Conservation (phyloP, 2,329 filamentous ascomycete species). For the Aspergillus sp. region DNA sequence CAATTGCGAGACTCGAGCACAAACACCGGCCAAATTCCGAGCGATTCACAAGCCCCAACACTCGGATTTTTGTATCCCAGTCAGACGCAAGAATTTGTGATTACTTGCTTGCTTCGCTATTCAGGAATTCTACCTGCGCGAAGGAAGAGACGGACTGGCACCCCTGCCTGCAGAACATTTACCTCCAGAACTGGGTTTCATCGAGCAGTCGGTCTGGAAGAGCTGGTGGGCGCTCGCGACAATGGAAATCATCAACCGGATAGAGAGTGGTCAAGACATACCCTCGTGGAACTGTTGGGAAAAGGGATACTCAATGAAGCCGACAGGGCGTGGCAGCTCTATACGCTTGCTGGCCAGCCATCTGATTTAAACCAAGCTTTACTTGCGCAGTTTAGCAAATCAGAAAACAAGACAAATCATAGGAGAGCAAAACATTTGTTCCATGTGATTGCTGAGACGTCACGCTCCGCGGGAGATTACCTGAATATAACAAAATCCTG, state of each 20-base stretch:
- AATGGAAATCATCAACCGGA: not conserved
- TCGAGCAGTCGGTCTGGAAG: constrained; percentile 4
- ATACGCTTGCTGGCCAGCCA: constrained; percentile 31
- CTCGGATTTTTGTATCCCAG: constrained; percentile 45
- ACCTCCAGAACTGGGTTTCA: constrained; percentile 21
- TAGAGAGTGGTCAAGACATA: constrained; percentile 12
- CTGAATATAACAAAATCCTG: constrained; percentile 45
- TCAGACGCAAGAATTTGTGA: constrained; percentile 24
- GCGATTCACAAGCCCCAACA: constrained; percentile 25
- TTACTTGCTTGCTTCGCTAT: constrained; percentile 23
- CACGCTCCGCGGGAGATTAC: constrained; percentile 47
- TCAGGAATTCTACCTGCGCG: constrained; percentile 25
- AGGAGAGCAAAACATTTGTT: constrained; percentile 50
- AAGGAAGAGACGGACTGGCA: constrained; percentile 26
- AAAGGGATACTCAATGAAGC: constrained; percentile 20
- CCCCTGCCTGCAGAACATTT: constrained; percentile 27
- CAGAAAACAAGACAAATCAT: constrained; percentile 38
- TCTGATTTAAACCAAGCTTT: constrained; percentile 26
- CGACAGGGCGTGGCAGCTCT: constrained; percentile 47
- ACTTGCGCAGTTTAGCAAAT: constrained; percentile 42
- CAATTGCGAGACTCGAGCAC: constrained; percentile 19
- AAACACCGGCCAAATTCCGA: constrained; percentile 11
- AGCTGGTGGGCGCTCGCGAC: not conserved
- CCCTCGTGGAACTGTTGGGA: constrained; percentile 21
- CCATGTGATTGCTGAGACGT: constrained; percentile 34